Evolutionary conservation across 305 asterid genomes (phyloP).

Genomic region (Petunia hybrid): DNA sequence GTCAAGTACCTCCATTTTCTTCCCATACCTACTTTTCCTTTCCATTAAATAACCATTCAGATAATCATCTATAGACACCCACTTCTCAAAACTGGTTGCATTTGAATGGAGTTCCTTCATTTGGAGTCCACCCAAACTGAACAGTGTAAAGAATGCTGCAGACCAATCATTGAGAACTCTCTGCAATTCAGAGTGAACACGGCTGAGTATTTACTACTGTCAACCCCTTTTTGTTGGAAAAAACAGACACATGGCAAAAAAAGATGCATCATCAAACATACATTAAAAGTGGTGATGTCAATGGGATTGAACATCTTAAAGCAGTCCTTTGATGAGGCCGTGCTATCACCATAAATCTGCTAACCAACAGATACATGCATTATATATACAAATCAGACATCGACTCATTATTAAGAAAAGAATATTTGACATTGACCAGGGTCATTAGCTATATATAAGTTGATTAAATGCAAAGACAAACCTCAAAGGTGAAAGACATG

Average conservation of each 20-base stretch:
- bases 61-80: slow-evolving; percentile 88
- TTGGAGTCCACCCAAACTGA: slow-evolving; percentile 74
- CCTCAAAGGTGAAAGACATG: slow-evolving; percentile 98
- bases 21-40: slow-evolving; percentile 80
- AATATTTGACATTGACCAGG: not conserved
- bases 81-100: slow-evolving; percentile 63
- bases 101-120: slow-evolving; percentile 66
- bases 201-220: slow-evolving; percentile 14
- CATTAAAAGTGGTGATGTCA: slow-evolving; percentile 84
- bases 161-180: slow-evolving; percentile 94
- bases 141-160: slow-evolving; percentile 80
- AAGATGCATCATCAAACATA: slow-evolving; percentile 41
- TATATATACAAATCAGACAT: not conserved
- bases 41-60: slow-evolving; percentile 86
- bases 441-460: not conserved
- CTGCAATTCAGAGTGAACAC: slow-evolving; percentile 52
- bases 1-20: slow-evolving; percentile 92
- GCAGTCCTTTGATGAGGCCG: slow-evolving; percentile 87
- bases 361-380: slow-evolving; percentile 8
- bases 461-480: slow-evolving; percentile 37
- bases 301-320: slow-evolving; percentile 94
- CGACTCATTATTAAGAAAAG: slow-evolving; percentile 4
- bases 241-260: not conserved
- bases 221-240: not conserved
- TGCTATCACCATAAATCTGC: slow-evolving; percentile 93